Base-by-base conservation (phyloP, 306 rosid genomes). In the Begonia fuchsioides region DNA sequence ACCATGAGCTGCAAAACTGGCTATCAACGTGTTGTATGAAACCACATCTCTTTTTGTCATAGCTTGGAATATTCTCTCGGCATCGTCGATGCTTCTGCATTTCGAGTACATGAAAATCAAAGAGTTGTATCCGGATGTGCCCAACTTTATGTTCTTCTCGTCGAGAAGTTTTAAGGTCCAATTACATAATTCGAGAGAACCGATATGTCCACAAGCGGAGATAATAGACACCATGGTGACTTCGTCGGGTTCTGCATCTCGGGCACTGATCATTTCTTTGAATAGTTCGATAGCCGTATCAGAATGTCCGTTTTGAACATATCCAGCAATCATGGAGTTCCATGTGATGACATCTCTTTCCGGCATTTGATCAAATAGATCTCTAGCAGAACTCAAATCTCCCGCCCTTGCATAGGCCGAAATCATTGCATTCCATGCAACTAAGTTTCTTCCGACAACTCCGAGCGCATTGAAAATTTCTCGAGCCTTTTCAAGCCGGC, bases 201-300 rank as follows among this genome's bases (percentile, higher is more conserved):
- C 82, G 47, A 81, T 67, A 72, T 77, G 93, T 55, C 78, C 86
- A 72, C 93, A 77, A 9, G 86, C 82, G 41, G 93, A 74, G 38
- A 81, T 59, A 52, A 75, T 78, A 69, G 77, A 74, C 43, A 71
- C 80, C 76, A 72, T 54, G 18, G 93, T 81, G 64, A 77, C 78
- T 67, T 81, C 82, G 69, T 81, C 71, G 17, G 93, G 86, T 60
- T 61, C 70, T 44, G 58, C 60, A 46, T 52, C 38, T 32, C 44
- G 17, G 13, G 57, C 47, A 61, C 58, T 64, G 85, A 77, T 74
- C 85, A 77, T 74, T 53, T 77, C 72, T 62, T 61, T 70, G 52
- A 81, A 81, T 54, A 81, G 70, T 53, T 74, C 49, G 45, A 81
- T 70, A 13, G 86, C 80, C 57, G 50, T 56, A 26, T 63, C 59